phyloP scores from a whole-genome alignment of 352 stramenopile genomes.

The Phytophthora citricola region DNA sequence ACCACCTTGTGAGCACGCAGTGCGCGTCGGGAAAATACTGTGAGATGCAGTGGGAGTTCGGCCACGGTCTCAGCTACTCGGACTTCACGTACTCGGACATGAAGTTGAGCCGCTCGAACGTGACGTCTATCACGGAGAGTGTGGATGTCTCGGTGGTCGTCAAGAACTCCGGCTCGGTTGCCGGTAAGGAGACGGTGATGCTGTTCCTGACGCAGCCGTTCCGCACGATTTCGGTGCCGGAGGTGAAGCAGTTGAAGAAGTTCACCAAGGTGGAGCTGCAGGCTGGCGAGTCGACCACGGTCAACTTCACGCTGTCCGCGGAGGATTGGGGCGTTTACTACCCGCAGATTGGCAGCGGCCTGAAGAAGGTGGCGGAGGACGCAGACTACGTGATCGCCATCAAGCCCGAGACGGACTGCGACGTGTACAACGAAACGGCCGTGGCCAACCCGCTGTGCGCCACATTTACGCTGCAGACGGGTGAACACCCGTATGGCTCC shows the following conservation, averaged over 20 bases:
- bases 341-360: conserved; percentile 60
- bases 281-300: conserved; percentile 39
- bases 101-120: conserved; percentile 38
- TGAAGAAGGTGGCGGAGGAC: conserved; percentile 62
- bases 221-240: conserved; percentile 62
- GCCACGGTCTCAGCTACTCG: conserved; percentile 70
- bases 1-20: conserved; percentile 61
- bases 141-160: conserved; percentile 66
- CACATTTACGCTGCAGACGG: conserved; percentile 36
- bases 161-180: conserved; percentile 59
- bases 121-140: conserved; percentile 37
- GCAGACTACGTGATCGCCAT: conserved; percentile 72
- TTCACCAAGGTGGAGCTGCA: conserved; percentile 75
- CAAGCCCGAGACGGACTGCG: conserved; percentile 74
- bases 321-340: conserved; percentile 69
- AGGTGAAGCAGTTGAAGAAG: conserved; percentile 83
- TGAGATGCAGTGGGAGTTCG: conserved; percentile 70
- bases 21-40: conserved; percentile 53
- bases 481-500: conserved; percentile 35
- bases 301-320: conserved; percentile 49
- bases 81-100: conserved; percentile 62
- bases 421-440: conserved; percentile 55
- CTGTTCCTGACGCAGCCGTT: conserved; percentile 77
- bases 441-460: conserved; percentile 38
- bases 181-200: conserved; percentile 77